These are phyloP conservation scores for Calocybe gambosa DNA, from an alignment of 1,284 basidiomycete genomes.

Conservation along the genomic window DNA sequence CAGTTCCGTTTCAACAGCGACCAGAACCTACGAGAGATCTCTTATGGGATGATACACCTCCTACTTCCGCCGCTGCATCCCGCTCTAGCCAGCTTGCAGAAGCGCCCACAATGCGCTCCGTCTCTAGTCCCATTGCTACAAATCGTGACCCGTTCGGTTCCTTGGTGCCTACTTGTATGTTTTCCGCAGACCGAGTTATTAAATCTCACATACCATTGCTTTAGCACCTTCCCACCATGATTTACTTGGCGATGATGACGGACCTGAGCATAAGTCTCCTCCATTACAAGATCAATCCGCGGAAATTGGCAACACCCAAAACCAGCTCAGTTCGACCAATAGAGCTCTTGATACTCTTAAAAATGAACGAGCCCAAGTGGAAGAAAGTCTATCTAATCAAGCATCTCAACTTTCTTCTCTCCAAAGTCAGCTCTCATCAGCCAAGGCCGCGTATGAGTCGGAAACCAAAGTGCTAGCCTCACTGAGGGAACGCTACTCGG, in stretches of 20 bases:
- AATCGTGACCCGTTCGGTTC: slow-evolving; percentile 39
- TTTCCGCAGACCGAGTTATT: slow-evolving; percentile 17
- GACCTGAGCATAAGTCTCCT: slow-evolving; percentile 40
- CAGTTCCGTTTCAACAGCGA: slow-evolving; percentile 29
- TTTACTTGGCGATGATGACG: slow-evolving; percentile 73
- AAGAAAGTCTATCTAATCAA: slow-evolving; percentile 55
- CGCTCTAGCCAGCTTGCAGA: slow-evolving; percentile 33
- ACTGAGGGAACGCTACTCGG: slow-evolving; percentile 65
- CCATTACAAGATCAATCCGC: slow-evolving; percentile 64
- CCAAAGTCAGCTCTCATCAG: slow-evolving; percentile 69
- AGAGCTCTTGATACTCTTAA: slow-evolving; percentile 59
- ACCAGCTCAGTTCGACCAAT: slow-evolving; percentile 79
- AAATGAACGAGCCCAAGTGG: slow-evolving; percentile 51
- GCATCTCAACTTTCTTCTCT: slow-evolving; percentile 66
- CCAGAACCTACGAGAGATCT: slow-evolving; percentile 33
- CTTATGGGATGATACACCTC: slow-evolving; percentile 63
- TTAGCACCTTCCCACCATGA: slow-evolving; percentile 31
- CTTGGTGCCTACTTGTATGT: slow-evolving; percentile 24
- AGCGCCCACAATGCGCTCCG: slow-evolving; percentile 12
- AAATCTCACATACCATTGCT: not conserved
- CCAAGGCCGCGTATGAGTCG: slow-evolving; percentile 78
- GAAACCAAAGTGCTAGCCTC: slow-evolving; percentile 74
- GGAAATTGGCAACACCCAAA: slow-evolving; percentile 82
- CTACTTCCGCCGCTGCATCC: slow-evolving; percentile 38
- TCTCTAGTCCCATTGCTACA: slow-evolving; percentile 20